Evolutionary conservation across 2,329 filamentous ascomycete genomes (phyloP), one percentile per base, ranked within the genome.

Genomic region (Westerdykella ornata): DNA sequence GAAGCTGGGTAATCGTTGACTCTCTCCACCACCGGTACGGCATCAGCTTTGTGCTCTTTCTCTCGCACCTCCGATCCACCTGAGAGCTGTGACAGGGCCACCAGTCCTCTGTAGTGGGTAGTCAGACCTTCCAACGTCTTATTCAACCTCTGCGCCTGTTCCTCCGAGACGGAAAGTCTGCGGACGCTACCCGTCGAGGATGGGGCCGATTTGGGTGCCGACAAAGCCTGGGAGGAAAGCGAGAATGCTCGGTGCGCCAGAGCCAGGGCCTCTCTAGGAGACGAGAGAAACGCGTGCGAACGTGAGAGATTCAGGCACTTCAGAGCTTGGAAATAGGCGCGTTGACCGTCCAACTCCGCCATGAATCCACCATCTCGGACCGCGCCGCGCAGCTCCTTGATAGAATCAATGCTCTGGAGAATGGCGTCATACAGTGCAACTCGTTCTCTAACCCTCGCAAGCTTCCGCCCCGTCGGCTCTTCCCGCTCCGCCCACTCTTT

Each of bases 371-470:
- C 76, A 57, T 98, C 92, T 32, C 88, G 84, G 28, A 88, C 88
- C 14, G 96, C 85, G 65, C 92, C 92, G 2, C 88, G 85, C 12
- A 98, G 75, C 45, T 95, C 88, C 55, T 85, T 87, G 63, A 96
- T 81, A 4, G 88, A 87, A 51, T 96, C 85, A 45, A 98, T 73
- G 65, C 88, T 96, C 67, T 96, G 87, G 17, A 96, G 69, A 7
- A 84, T 94, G 17, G 88, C 87, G 62, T 96, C 88, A 62, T 96
- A 97, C 2, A 98, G 73, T 2, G 90, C 89, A 12, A 86, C 81
- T 55, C 87, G 84, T 63, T 97, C 90, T 59, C 88, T 85, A 38
- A 97, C 72, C 55, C 85, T 82, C 11, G 83, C 82, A 38, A 95
- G 72, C 62, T 86, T 88, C 48, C 82, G 82, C 15, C 85, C 84